Conservation (phyloP, 2,329 filamentous ascomycete species). For the Microdochium nivale region DNA sequence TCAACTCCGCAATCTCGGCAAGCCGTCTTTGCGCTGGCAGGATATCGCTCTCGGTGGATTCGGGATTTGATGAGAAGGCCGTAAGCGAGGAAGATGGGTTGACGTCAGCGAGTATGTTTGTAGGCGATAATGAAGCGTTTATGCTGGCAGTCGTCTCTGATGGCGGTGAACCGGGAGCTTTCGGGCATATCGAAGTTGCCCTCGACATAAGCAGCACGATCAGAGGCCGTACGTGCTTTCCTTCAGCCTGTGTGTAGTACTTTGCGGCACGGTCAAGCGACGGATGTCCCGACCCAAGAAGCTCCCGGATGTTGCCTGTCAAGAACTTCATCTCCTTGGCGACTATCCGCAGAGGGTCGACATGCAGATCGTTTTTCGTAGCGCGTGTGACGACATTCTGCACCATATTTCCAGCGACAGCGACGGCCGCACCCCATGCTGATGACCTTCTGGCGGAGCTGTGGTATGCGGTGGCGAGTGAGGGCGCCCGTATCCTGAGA, state of each 20-base stretch:
- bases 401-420: conserved; percentile 62
- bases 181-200: conserved; percentile 73
- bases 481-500: conserved; percentile 21
- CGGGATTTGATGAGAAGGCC: conserved; percentile 30
- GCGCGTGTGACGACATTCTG: conserved; percentile 56
- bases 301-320: conserved; percentile 84
- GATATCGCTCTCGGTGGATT: conserved; percentile 55
- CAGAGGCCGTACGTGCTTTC: conserved; percentile 91
- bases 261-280: conserved; percentile 92
- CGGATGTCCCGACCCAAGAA: conserved; percentile 91
- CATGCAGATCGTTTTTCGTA: conserved; percentile 57
- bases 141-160: conserved; percentile 36
- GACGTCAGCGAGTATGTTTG: conserved; percentile 60
- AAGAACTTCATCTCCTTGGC: conserved; percentile 96
- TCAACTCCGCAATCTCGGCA: conserved; percentile 94
- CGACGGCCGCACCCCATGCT: conserved; percentile 69
- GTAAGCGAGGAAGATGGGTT: conserved; percentile 64
- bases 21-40: conserved; percentile 87
- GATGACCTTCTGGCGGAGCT: conserved; percentile 40
- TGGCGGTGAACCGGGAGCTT: conserved; percentile 33
- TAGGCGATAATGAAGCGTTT: conserved; percentile 46
- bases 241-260: conserved; percentile 95
- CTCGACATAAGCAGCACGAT: conserved; percentile 95
- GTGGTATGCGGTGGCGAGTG: conserved; percentile 29
- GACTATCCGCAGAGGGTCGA: conserved; percentile 83